Percentiles rank a stretch among this genome's conserved stretches.
Evolutionary conservation across 371 early-diverging fungal species (phyloP).

Genomic region (Mortierella sp.): DNA sequence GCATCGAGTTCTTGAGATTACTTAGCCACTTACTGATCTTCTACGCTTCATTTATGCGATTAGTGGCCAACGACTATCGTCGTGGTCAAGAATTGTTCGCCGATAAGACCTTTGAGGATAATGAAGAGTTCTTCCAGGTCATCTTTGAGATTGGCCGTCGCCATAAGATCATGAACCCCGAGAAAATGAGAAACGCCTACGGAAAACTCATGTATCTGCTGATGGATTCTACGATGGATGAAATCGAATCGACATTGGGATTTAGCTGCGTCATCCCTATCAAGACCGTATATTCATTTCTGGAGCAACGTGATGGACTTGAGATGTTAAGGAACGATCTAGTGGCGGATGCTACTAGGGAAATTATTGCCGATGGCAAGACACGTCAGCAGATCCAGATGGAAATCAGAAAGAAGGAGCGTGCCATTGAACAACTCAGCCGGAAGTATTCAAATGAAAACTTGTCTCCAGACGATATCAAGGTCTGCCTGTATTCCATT

Average conservation of each 20-base stretch:
- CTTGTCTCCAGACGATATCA: slow-evolving; percentile 79
- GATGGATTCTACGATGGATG: slow-evolving; percentile 87
- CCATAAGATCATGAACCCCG: slow-evolving; percentile 98
- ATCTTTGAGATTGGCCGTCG: slow-evolving; percentile 97
- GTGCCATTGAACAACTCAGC: slow-evolving; percentile 88
- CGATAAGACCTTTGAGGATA: slow-evolving; percentile 86
- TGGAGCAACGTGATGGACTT: slow-evolving; percentile 75
- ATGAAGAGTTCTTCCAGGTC: slow-evolving; percentile 88
- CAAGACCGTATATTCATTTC: slow-evolving; percentile 86
- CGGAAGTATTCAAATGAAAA: slow-evolving; percentile 77
- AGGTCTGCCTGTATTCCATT: slow-evolving; percentile 92
- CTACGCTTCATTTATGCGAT: neutral
- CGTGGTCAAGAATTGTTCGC: slow-evolving; percentile 91
- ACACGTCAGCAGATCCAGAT: slow-evolving; percentile 80
- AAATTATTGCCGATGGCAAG: slow-evolving; percentile 89
- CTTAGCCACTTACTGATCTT: neutral
- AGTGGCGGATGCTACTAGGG: slow-evolving; percentile 88
- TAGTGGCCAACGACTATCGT: slow-evolving; percentile 82
- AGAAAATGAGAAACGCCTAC: slow-evolving; percentile 95
- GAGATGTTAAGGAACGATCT: slow-evolving; percentile 84
- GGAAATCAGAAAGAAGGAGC: slow-evolving; percentile 93
- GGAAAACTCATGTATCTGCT: slow-evolving; percentile 96
- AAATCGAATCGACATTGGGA: slow-evolving; percentile 87
- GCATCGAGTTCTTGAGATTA: neutral
- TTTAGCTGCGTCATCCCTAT: slow-evolving; percentile 88